phyloP scores from a whole-genome alignment of 2,329 filamentous ascomycete genomes.

The Neonectria sp. region DNA sequence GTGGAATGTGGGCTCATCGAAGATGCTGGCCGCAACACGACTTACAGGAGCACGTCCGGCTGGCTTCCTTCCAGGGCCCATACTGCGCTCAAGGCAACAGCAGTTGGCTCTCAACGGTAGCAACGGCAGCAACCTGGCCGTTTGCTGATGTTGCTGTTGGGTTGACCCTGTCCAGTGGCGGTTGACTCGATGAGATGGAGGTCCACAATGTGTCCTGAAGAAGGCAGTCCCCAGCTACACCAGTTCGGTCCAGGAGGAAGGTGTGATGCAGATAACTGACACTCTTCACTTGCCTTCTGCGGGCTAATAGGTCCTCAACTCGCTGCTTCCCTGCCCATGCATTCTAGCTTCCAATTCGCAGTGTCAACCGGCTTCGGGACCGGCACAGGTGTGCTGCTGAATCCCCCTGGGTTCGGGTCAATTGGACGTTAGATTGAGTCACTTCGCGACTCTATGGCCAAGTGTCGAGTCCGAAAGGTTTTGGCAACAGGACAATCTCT shows the following conservation, averaged over 20 bases:
- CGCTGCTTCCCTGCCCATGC: not conserved
- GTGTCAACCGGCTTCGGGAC: not conserved
- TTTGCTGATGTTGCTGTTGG: not conserved
- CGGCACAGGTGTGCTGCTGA: not conserved
- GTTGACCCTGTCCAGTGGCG: not conserved
- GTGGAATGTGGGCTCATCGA: constrained; percentile 17
- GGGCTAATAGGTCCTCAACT: not conserved
- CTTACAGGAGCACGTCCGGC: constrained; percentile 36
- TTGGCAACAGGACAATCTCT: not conserved
- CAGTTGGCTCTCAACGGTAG: not conserved
- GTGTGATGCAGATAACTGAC: constrained; percentile 6
- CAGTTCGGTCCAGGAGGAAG: constrained; percentile 20
- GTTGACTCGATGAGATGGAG: constrained; percentile 4
- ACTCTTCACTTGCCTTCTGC: not conserved
- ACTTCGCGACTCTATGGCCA: too few relatives aligned
- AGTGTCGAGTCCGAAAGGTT: not conserved
- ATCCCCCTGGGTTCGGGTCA: not conserved
- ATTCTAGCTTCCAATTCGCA: not conserved
- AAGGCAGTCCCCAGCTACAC: constrained; percentile 11
- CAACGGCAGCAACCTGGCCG: constrained; percentile 1
- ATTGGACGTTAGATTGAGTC: not conserved
- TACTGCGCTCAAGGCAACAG: constrained; percentile 26
- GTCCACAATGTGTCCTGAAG: not conserved
- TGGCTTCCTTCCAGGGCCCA: constrained; percentile 42
- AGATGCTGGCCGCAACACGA: constrained; percentile 6